Base-by-base conservation (phyloP, 305 asterid genomes). In the Fraxinus ornus region DNA sequence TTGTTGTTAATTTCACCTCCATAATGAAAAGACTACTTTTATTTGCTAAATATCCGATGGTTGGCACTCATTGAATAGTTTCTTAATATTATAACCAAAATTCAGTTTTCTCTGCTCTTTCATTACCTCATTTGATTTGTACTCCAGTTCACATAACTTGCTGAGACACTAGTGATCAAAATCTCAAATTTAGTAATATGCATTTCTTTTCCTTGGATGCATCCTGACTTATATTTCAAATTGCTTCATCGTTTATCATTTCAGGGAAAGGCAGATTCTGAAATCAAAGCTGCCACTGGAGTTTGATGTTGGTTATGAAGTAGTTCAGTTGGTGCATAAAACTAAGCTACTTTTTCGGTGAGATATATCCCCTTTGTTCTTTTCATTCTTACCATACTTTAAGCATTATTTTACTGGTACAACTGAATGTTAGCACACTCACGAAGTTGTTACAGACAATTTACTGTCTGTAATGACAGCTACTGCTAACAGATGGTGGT, bases 231-330 rank as follows among this genome's bases (percentile, higher is more conserved):
- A 30, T 30, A 30, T 19, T 52, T 30, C 78, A 79, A 39, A 68
- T 41, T 83, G 36, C 5, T 68, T 35, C 26, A n/a, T 24, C 32
- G 12, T 79, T 32, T 72, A 3, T 49, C 60, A 13, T 78, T 80
- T 86, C 89, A 91, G 98, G 94, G 89, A 24, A 93, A 90, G 86
- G 57, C 91, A 21, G 93, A 87, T 82, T 86, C 92, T 6, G 92
- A 89, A 55, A 62, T 74, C 83, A 90, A 93, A 91, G 86, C 97
- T 81, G 84, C 93, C 49, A 87, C 92, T n/a, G 80, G 91, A 86
- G 94, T 88, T 88, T 92, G 85, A 92, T 81, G 19, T 71, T 79
- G 17, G 17, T 72, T 24, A 35, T 74, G 70, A 71, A 74, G 70
- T 80, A 30, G 70, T 57, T n/a, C 73, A 78, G 74, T 68, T 83